A percentile compares a stretch with the other conserved stretches of the same genome.
Evolutionary conservation across 1,284 basidiomycete genomes (phyloP).

Genomic region (Pseudozyma pruni): DNA sequence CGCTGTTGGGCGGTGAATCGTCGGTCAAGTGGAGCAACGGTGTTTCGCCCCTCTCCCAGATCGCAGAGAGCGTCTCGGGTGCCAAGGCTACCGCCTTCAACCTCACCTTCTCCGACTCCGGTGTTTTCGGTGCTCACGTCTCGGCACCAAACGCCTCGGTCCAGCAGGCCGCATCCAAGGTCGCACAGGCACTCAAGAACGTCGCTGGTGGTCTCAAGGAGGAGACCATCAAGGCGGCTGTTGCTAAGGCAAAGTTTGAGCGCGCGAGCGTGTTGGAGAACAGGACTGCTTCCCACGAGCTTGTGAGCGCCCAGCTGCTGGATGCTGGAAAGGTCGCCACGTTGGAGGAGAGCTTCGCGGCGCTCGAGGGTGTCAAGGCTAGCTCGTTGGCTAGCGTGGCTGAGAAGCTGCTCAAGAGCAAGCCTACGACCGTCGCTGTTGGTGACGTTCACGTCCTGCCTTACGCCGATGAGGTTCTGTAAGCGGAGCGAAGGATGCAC

Average conservation of each 20-base stretch:
- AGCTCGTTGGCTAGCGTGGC: conserved; percentile 46
- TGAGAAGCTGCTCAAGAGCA: conserved; percentile 63
- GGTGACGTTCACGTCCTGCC: conserved; percentile 64
- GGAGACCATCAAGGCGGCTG: conserved; percentile 55
- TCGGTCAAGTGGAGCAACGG: conserved; percentile 66
- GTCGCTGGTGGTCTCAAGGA: conserved; percentile 54
- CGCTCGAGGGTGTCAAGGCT: conserved; percentile 58
- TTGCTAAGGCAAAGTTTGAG: conserved; percentile 66
- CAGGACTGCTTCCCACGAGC: conserved; percentile 53
- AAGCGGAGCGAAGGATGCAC: conserved; percentile 7
- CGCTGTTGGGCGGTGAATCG: conserved; percentile 62
- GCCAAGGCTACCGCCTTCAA: conserved; percentile 63
- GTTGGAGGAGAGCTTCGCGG: conserved; percentile 49
- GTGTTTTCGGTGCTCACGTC: conserved; percentile 63
- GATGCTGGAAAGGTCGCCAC: conserved; percentile 39
- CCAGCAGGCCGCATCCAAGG: conserved; percentile 52
- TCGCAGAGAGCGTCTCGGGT: conserved; percentile 43
- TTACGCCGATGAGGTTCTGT: conserved; percentile 66
- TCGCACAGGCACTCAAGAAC: conserved; percentile 57
- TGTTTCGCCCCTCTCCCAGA: conserved; percentile 54
- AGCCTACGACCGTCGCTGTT: conserved; percentile 64
- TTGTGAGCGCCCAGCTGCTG: conserved; percentile 56
- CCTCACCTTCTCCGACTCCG: conserved; percentile 59
- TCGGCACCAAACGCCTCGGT: conserved; percentile 55
- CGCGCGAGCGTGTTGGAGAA: conserved; percentile 57